Base-by-base conservation (phyloP, 176 grass and related monocot species). In the Oryza nivara region DNA sequence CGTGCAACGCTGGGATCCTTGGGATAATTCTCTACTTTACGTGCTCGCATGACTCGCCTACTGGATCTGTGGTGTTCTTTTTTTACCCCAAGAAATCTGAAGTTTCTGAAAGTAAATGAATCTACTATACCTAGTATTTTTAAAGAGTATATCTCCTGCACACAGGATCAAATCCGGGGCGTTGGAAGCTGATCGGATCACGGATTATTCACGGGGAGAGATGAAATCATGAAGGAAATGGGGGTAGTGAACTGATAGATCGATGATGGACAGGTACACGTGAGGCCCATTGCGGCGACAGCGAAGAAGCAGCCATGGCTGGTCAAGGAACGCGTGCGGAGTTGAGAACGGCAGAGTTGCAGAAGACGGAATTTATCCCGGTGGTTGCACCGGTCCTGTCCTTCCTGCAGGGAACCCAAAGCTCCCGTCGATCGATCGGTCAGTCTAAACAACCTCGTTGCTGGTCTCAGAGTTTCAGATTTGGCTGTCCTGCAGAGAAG, bases 181-280 rank as follows among this genome's bases (percentile, higher is more conserved):
- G 23, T 51, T 44, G 13, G 15, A 51, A 74, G 72, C 13, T 30
- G 72, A 30, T 74, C 72, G 72, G 72, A 49, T 74, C 45, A 49
- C 44, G 71, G 58, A 63, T 63, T 63, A 23, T 63, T 63, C n/a
- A 23, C 58, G 58, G 58, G 43, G 43, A 58, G 26, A 26, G 26
- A 26, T 26, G 26, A 48, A 19, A 48, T 48, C 40, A 44, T 2
- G 22, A 44, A n/a, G 1, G 40, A 32, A 32, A 32, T 32, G 4
- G 5, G 5, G 11, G 40, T 0, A 63, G 20, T 63, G 58, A 63
- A 63, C 19, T 22, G 58, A 23, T 63, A 19, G 19, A 60, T n/a
- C 56, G 20, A 60, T 9, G 56, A 60, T 9, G 58, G 58, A 47
- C 45, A 30, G 22, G 1, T 30, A 13, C 72, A 74, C 25, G 72